phyloP scores from a whole-genome alignment of 2,329 filamentous ascomycete genomes.

The Fusarium coffeatum region DNA sequence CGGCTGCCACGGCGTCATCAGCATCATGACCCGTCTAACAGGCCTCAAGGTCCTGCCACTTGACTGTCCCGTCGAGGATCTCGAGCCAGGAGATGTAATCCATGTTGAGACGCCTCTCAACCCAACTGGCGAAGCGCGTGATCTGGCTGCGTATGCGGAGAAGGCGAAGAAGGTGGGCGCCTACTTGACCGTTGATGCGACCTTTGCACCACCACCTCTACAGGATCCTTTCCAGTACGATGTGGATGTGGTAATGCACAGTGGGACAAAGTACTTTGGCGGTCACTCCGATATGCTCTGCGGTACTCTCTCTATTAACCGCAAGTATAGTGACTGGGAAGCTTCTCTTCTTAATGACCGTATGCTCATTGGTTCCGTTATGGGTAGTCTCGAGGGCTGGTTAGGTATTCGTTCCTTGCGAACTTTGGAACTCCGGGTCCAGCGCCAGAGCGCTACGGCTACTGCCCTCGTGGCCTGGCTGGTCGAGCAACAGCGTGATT shows the following conservation, averaged over 20 bases:
- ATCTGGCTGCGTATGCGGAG: constrained; percentile 77
- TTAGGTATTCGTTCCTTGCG: constrained; percentile 86
- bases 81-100: constrained; percentile 83
- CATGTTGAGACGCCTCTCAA: constrained; percentile 96
- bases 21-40: constrained; percentile 78
- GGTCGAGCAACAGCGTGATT: constrained; percentile 57
- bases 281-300: constrained; percentile 95
- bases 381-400: constrained; percentile 94
- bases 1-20: constrained; percentile 88
- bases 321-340: constrained; percentile 67
- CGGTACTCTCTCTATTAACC: constrained; percentile 78
- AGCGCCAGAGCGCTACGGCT: constrained; percentile 79
- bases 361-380: constrained; percentile 81
- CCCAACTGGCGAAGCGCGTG: constrained; percentile 83
- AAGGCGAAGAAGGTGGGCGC: constrained; percentile 79
- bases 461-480: constrained; percentile 79
- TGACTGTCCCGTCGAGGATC: constrained; percentile 71
- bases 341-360: constrained; percentile 73
- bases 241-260: constrained; percentile 90
- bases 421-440: constrained; percentile 85
- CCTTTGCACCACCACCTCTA: constrained; percentile 90
- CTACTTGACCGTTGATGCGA: constrained; percentile 85
- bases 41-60: constrained; percentile 79
- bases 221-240: constrained; percentile 86
- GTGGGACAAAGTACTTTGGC: constrained; percentile 94